These are phyloP conservation scores for Claviceps sp. DNA, from an alignment of 2,329 filamentous ascomycete genomes.

Conservation along the genomic window DNA sequence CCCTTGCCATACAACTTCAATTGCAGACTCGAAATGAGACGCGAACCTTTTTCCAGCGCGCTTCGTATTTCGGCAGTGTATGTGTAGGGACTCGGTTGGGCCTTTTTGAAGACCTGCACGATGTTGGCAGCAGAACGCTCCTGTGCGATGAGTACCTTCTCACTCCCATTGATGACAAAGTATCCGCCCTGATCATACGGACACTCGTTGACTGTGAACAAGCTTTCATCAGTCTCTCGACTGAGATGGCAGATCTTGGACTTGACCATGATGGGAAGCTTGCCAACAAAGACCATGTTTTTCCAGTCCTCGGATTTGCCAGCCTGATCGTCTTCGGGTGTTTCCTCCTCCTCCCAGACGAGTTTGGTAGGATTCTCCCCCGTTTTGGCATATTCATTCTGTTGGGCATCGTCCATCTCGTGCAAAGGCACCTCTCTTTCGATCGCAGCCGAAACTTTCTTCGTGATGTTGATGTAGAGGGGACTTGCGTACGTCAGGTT, in stretches of 20 bases:
- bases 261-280: constrained; percentile 95
- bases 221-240: constrained; percentile 67
- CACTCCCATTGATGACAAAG: constrained; percentile 97
- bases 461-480: constrained; percentile 78
- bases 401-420: constrained; percentile 55
- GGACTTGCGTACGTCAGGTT: constrained; percentile 93
- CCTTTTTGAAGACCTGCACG: constrained; percentile 98
- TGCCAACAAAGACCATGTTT: constrained; percentile 79
- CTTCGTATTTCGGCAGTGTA: constrained; percentile 94
- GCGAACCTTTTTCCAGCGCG: constrained; percentile 88
- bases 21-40: constrained; percentile 83
- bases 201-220: constrained; percentile 90
- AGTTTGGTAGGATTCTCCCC: constrained; percentile 45
- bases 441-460: constrained; percentile 70
- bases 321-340: constrained; percentile 34
- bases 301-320: constrained; percentile 43
- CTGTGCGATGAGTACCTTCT: constrained; percentile 96
- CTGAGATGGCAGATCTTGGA: constrained; percentile 88
- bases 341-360: constrained; percentile 47
- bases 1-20: constrained; percentile 85
- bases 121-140: constrained; percentile 97
- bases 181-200: constrained; percentile 98
- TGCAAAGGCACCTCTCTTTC: constrained; percentile 55
- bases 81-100: constrained; percentile 77
- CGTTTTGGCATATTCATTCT: constrained; percentile 38